phyloP scores from a whole-genome alignment of 306 rosid species.

The Pyrus pyrifolia region DNA sequence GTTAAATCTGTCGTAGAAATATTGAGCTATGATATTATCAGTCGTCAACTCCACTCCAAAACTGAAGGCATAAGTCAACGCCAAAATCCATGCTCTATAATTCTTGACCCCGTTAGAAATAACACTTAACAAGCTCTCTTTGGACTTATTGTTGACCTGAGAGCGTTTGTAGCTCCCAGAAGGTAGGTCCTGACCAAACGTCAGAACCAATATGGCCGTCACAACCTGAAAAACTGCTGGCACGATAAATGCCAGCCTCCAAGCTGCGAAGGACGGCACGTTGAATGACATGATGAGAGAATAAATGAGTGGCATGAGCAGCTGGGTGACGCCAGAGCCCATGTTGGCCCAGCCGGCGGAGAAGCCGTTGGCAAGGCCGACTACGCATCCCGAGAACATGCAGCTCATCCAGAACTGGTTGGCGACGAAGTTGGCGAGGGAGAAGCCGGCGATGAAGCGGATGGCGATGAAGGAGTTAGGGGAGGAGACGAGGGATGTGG shows the following conservation, averaged over 20 bases:
- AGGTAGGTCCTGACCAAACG: constrained; percentile 41
- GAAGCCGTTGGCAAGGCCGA: constrained; percentile 54
- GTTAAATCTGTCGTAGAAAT: constrained; percentile 45
- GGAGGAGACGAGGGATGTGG: constrained; percentile 31
- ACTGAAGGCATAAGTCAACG: constrained; percentile 26
- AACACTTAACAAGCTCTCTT: neutral
- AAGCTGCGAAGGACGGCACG: constrained; percentile 36
- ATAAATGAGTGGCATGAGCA: constrained; percentile 50
- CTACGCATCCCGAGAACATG: constrained; percentile 43
- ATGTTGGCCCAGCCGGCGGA: constrained; percentile 61
- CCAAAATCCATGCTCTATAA: constrained; percentile 57
- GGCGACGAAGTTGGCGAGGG: constrained; percentile 53
- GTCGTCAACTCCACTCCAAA: constrained; percentile 53
- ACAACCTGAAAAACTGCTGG: constrained; percentile 35
- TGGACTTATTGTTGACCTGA: neutral
- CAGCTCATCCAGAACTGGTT: constrained; percentile 63
- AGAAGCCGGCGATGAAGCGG: constrained; percentile 48
- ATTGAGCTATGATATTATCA: constrained; percentile 46
- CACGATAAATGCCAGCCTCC: constrained; percentile 37
- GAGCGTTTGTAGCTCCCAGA: constrained; percentile 3
- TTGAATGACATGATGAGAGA: constrained; percentile 19
- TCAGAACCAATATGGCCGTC: constrained; percentile 36
- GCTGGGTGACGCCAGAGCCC: constrained; percentile 50
- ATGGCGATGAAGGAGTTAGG: constrained; percentile 31
- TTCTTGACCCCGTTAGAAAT: constrained; percentile 24